These are phyloP conservation scores for Arthrobotrys entomopaga DNA, from an alignment of 2,329 filamentous ascomycete genomes.

Conservation along the genomic window DNA sequence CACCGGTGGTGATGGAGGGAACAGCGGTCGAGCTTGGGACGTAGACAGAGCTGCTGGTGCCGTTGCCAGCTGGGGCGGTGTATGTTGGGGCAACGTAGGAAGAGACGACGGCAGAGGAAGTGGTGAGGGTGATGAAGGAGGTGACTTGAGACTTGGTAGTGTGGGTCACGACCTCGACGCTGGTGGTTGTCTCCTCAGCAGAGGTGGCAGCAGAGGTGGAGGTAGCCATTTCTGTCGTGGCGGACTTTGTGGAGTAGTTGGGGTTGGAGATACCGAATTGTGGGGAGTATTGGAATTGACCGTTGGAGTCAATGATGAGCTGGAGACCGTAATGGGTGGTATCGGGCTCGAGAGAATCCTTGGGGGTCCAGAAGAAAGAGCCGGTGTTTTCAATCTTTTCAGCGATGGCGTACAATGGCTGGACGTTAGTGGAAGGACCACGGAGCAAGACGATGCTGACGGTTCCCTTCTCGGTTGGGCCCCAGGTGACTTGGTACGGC, in stretches of 20 bases:
- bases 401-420: conserved; percentile 65
- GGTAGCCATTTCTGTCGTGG: conserved; percentile 29
- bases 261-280: conserved; percentile 71
- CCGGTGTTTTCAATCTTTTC: conserved; percentile 69
- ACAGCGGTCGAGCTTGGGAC: conserved; percentile 11
- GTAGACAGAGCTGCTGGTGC: conserved; percentile 13
- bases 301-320: conserved; percentile 70
- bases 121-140: conserved; percentile 49
- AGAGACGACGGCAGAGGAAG: conserved; percentile 38
- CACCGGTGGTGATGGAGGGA: conserved; percentile 15
- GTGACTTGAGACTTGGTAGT: conserved; percentile 58
- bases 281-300: conserved; percentile 71
- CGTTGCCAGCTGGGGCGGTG: conserved; percentile 23
- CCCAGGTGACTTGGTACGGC: conserved; percentile 71
- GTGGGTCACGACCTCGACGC: conserved; percentile 45
- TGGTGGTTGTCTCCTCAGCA: conserved; percentile 55
- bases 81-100: conserved; percentile 40
- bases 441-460: conserved; percentile 71
- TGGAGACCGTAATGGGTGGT: conserved; percentile 70
- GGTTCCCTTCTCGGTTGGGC: conserved; percentile 64
- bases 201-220: conserved; percentile 47
- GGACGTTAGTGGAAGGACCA: conserved; percentile 69
- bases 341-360: conserved; percentile 65
- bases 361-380: conserved; percentile 68
- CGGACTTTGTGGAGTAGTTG: conserved; percentile 38